phyloP scores from a whole-genome alignment of 495 filamentous ascomycete species.

The Penicillium tannophilum region DNA sequence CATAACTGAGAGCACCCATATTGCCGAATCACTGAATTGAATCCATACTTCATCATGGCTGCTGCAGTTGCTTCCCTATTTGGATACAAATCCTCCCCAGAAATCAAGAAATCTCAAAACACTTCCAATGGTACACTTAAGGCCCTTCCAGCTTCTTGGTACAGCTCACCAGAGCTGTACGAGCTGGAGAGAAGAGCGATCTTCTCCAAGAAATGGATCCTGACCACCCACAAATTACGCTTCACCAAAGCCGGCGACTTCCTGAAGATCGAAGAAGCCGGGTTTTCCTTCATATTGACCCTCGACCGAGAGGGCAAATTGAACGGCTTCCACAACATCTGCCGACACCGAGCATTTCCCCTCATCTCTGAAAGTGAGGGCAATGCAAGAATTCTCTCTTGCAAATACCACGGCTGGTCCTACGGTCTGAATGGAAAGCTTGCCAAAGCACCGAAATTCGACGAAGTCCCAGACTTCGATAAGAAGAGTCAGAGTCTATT shows the following conservation, averaged over 20 bases:
- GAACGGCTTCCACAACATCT: constrained; percentile 60
- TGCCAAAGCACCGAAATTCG: constrained; percentile 58
- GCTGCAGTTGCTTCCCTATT: constrained; percentile 24
- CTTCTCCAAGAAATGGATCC: constrained; percentile 53
- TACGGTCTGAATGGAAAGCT: constrained; percentile 59
- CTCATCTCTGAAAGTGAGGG: constrained; percentile 51
- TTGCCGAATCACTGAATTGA: background rate
- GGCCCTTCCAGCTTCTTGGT: constrained; percentile 54
- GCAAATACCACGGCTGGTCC: constrained; percentile 64
- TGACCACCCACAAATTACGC: constrained; percentile 49
- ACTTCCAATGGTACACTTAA: constrained; percentile 24
- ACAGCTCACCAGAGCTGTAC: constrained; percentile 49
- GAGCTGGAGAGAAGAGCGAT: constrained; percentile 54
- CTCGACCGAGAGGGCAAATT: constrained; percentile 47
- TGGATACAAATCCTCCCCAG: constrained; percentile 19
- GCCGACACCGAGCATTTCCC: constrained; percentile 59
- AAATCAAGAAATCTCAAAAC: constrained; percentile 4
- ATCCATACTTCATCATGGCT: constrained; percentile 16
- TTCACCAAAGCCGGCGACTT: constrained; percentile 52
- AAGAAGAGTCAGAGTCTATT: constrained; percentile 51
- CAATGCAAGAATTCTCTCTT: constrained; percentile 51
- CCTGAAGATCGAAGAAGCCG: constrained; percentile 47
- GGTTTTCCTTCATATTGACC: constrained; percentile 49
- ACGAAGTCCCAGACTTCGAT: constrained; percentile 55
- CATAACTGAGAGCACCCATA: background rate